phyloP scores from a whole-genome alignment of 371 early-diverging fungal species.

The Syncephalastrum monosporum region DNA sequence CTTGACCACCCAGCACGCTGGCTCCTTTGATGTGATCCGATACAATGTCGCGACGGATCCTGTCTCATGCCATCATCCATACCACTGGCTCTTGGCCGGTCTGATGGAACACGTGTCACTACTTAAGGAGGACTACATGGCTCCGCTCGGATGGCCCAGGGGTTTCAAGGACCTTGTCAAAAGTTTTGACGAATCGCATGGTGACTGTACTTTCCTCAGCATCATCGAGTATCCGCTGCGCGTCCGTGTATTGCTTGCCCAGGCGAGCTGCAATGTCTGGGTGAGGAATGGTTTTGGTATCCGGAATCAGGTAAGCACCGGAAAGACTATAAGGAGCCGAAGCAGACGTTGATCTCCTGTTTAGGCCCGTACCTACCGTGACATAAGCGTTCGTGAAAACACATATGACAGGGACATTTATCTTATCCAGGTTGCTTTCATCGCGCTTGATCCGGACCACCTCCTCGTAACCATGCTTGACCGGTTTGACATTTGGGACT shows the following conservation, averaged over 20 bases:
- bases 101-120: constrained; percentile 70
- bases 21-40: constrained; percentile 46
- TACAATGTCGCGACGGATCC: constrained; percentile 68
- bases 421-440: constrained; percentile 77
- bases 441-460: constrained; percentile 70
- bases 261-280: constrained; percentile 92
- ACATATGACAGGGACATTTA: constrained; percentile 88
- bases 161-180: constrained; percentile 57
- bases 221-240: constrained; percentile 81
- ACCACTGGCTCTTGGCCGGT: constrained; percentile 89
- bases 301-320: constrained; percentile 51
- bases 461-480: constrained; percentile 83
- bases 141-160: constrained; percentile 46
- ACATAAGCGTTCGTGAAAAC: constrained; percentile 80
- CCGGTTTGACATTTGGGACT: constrained; percentile 82
- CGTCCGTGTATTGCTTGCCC: constrained; percentile 71
- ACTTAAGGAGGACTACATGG: constrained; percentile 53
- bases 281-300: constrained; percentile 89
- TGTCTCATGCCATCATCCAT: constrained; percentile 87
- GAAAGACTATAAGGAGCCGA: background rate
- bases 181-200: constrained; percentile 19
- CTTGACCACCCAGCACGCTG: constrained; percentile 32
- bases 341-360: background rate
- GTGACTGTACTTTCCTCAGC: constrained; percentile 24
- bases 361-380: constrained; percentile 80